Evolutionary conservation across 306 rosid genomes (phyloP).

Genomic region (Amphicarpaea edgeworthii): DNA sequence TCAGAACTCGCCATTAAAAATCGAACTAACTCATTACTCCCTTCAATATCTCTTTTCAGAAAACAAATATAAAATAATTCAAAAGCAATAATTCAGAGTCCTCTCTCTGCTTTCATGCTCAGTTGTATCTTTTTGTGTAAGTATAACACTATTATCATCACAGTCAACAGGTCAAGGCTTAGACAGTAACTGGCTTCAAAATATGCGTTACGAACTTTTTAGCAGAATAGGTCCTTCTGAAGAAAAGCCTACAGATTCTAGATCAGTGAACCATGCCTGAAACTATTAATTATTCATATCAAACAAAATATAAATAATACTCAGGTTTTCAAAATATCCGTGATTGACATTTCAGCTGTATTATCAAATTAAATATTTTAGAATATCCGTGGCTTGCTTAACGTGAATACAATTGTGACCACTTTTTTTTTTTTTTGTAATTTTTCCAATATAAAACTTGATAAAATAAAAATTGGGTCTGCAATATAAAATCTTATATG

Average conservation of each 20-base stretch:
- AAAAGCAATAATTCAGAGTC: conserved; percentile 35
- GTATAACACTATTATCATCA: not conserved
- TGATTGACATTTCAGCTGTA: too few relatives aligned
- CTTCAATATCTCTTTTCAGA: conserved; percentile 35
- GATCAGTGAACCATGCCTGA: conserved; percentile 20
- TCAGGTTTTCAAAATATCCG: too few relatives aligned
- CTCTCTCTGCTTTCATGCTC: not conserved
- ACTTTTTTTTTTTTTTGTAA: too few relatives aligned
- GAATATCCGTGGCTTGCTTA: too few relatives aligned
- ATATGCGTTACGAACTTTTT: conserved; percentile 31
- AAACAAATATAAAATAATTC: not conserved
- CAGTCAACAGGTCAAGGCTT: conserved; percentile 43
- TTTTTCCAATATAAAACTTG: too few relatives aligned
- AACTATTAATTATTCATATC: too few relatives aligned
- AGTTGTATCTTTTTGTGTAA: conserved; percentile 44
- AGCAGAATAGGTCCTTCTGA: conserved; percentile 28
- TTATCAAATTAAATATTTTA: too few relatives aligned
- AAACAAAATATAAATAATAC: too few relatives aligned
- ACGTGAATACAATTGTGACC: too few relatives aligned
- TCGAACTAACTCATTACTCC: conserved; percentile 46
- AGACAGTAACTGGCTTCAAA: conserved; percentile 27
- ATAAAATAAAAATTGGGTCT: too few relatives aligned
- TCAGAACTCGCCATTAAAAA: conserved; percentile 47
- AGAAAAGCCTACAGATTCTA: conserved; percentile 20
- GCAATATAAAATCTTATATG: not conserved